These are phyloP conservation scores for Tylopilus rubrobrunneus DNA, from an alignment of 768 basidiomycete genomes.

Conservation along the genomic window DNA sequence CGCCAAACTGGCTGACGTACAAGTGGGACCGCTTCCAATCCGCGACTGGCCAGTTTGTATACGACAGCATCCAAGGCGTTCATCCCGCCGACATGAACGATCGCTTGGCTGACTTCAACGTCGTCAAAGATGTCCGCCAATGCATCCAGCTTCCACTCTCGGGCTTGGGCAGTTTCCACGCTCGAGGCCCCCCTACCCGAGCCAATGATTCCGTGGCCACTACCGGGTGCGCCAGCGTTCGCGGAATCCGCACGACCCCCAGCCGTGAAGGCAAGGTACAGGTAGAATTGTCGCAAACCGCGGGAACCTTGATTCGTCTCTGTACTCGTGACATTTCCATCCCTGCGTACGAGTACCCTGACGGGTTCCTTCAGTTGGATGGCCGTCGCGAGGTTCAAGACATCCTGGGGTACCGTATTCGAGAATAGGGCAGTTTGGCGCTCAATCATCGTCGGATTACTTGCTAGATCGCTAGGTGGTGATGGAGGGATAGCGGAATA, in stretches of 20 bases:
- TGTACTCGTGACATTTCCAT: slow-evolving; percentile 73
- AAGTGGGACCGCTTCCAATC: slow-evolving; percentile 83
- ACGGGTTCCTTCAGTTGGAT: slow-evolving; percentile 96
- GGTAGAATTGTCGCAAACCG: slow-evolving; percentile 91
- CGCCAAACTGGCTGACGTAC: slow-evolving; percentile 45
- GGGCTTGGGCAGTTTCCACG: slow-evolving; percentile 79
- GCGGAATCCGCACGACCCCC: slow-evolving; percentile 63
- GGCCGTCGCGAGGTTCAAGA: slow-evolving; percentile 89
- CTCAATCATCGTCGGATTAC: slow-evolving; percentile 47
- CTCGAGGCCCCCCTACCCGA: slow-evolving; percentile 81
- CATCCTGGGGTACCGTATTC: slow-evolving; percentile 97
- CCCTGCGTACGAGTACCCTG: slow-evolving; percentile 92
- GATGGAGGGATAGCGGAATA: slow-evolving; percentile 54
- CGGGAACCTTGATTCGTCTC: slow-evolving; percentile 71
- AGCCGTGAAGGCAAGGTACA: slow-evolving; percentile 93
- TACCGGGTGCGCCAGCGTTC: slow-evolving; percentile 38
- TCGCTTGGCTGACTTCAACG: slow-evolving; percentile 71
- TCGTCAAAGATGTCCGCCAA: slow-evolving; percentile 88
- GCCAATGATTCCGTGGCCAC: slow-evolving; percentile 86
- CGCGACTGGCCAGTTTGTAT: slow-evolving; percentile 82
- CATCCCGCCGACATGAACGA: slow-evolving; percentile 88
- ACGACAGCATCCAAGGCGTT: slow-evolving; percentile 83
- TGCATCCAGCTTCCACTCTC: slow-evolving; percentile 95
- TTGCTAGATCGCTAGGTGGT: slow-evolving; percentile 38
- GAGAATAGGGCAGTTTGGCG: slow-evolving; percentile 94